Percentiles rank a stretch among this genome's conserved stretches.
Evolutionary conservation across 2,329 filamentous ascomycete genomes (phyloP).

Genomic region (Colletotrichum sp.): DNA sequence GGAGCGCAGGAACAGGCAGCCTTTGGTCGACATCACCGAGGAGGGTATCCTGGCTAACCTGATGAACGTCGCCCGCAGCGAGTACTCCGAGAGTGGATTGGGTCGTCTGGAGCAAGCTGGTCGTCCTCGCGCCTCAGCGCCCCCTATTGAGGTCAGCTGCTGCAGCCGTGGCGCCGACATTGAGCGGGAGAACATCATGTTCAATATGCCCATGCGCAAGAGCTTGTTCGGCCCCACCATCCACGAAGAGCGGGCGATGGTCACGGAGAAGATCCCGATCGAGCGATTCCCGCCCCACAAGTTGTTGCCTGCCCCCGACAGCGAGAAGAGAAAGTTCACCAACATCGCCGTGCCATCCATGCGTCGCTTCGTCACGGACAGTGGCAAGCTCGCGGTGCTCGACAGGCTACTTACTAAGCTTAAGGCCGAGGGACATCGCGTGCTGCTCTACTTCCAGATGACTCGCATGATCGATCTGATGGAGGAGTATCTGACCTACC

Average conservation of each 20-base stretch:
- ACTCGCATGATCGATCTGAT: conserved; percentile 99
- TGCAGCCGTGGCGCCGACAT: conserved; percentile 67
- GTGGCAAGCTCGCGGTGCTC: conserved; percentile 91
- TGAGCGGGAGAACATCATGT: conserved; percentile 77
- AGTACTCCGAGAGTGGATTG: conserved; percentile 74
- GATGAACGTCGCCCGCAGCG: conserved; percentile 75
- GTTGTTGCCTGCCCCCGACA: conserved; percentile 79
- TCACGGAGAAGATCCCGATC: conserved; percentile 75
- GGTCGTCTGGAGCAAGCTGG: conserved; percentile 82
- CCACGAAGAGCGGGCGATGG: conserved; percentile 73
- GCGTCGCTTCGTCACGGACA: conserved; percentile 97
- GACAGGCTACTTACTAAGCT: conserved; percentile 87
- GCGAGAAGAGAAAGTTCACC: conserved; percentile 83
- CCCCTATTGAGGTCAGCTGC: conserved; percentile 82
- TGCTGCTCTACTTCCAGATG: conserved; percentile 99
- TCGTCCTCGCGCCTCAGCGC: conserved; percentile 79
- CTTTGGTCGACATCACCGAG: conserved; percentile 71
- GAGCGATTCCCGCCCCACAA: conserved; percentile 66
- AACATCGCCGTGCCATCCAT: conserved; percentile 95
- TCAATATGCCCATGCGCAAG: conserved; percentile 79
- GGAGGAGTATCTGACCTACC: conserved; percentile 98
- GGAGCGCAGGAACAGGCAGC: conserved; percentile 68
- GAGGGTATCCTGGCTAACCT: conserved; percentile 78
- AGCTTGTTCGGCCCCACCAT: conserved; percentile 72
- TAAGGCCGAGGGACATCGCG: conserved; percentile 91